phyloP scores from a whole-genome alignment of 1,284 basidiomycete species.

The Apiotrichum veenhuisii region DNA sequence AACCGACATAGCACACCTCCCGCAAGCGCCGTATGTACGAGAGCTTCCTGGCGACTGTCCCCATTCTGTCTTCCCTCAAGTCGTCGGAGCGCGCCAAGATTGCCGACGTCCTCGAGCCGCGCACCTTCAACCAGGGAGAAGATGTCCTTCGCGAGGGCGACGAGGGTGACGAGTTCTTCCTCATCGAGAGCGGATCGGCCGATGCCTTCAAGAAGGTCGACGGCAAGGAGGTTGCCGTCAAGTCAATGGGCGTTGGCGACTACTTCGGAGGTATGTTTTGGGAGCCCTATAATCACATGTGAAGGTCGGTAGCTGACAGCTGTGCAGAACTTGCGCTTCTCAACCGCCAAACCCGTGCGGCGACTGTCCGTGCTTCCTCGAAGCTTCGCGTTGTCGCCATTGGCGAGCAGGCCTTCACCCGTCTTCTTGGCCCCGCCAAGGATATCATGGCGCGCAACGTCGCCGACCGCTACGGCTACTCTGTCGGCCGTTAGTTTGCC shows the following conservation, averaged over 20 bases:
- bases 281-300: slow-evolving; percentile 3
- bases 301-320: not conserved
- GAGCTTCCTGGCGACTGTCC: slow-evolving; percentile 86
- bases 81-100: slow-evolving; percentile 91
- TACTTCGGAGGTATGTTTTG: slow-evolving; percentile 85
- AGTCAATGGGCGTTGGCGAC: slow-evolving; percentile 78
- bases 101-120: slow-evolving; percentile 86
- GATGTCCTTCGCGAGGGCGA: slow-evolving; percentile 88
- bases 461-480: slow-evolving; percentile 46
- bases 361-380: slow-evolving; percentile 77
- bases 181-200: slow-evolving; percentile 89
- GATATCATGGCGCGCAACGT: slow-evolving; percentile 51
- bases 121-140: slow-evolving; percentile 75
- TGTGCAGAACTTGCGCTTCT: slow-evolving; percentile 73
- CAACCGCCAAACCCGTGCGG: slow-evolving; percentile 80
- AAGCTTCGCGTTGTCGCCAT: slow-evolving; percentile 89
- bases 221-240: slow-evolving; percentile 67
- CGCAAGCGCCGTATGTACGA: slow-evolving; percentile 92
- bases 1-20: slow-evolving; percentile 59
- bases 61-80: slow-evolving; percentile 78
- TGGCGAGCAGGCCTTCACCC: slow-evolving; percentile 89
- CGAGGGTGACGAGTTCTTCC: slow-evolving; percentile 93
- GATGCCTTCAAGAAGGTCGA: slow-evolving; percentile 73
- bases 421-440: slow-evolving; percentile 75
- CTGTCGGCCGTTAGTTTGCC: not conserved